Evolutionary conservation across 805 yeast genomes (phyloP), one percentile per base, ranked within the genome.

Genomic region (Zygotorulaspora sp.): DNA sequence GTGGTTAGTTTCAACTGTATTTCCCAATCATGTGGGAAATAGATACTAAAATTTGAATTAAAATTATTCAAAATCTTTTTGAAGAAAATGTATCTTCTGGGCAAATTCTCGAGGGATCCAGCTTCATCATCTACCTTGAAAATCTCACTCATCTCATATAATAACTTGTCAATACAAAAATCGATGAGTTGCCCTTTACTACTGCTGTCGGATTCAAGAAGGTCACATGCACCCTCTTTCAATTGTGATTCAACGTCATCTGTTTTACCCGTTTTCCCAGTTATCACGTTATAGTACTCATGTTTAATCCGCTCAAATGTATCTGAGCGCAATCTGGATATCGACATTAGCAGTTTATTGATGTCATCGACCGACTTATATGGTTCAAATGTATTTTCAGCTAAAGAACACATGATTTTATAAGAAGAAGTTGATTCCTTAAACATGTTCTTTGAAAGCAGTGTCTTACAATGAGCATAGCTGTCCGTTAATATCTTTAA

Each of bases 91-190:
- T 78, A 92, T 33, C 98, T 68, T 48, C 97, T 68, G 20, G 77
- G 72, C 35, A 92, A 63, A 60, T 92, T 92, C 42, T 92, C 98
- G 43, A 92, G 65, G 4, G 94, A 82, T 1, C 97, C 97, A 0
- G 98, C 98, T 62, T 92, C 98, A 50, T 88, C 97, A 10, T 78
- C 71, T 7, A 79, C 70, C 37, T 77, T 74, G 63, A 92, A 92
- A 8, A 92, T 86, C 15, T 76, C 65, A 23, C 72, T 72, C 30
- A 90, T 77, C 52, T 90, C 97, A 51, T 74, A 74, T 36, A 92
- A 67, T 45, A 82, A 78, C 20, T 69, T 69, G 39, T 74, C 75
- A 43, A 83, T 74, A 58, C 83, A 85, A 90, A 94, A 86, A 32
- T 71, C 75, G 6, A 78, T 62, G 32, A 90, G 67, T 51, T 79